Conservation (phyloP, 1,139 yeast genomes). For the Debaryomycetaceae sp. region DNA sequence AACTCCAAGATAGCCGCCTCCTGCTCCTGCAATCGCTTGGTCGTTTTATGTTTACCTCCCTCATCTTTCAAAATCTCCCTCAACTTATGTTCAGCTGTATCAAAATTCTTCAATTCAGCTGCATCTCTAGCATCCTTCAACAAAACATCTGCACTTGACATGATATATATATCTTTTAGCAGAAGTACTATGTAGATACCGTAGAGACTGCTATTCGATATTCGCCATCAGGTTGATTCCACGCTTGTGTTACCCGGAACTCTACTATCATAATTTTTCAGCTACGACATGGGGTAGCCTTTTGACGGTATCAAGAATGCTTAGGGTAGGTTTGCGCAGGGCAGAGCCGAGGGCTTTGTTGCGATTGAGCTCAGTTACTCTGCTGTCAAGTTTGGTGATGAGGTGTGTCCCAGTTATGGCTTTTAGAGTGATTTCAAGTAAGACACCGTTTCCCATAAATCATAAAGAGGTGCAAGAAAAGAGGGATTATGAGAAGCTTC, state of each 20-base stretch:
- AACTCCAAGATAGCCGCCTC: constrained; percentile 63
- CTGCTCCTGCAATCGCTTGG: constrained; percentile 42
- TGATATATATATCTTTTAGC: constrained; percentile 1
- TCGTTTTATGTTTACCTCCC: constrained; percentile 17
- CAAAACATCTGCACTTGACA: constrained; percentile 17
- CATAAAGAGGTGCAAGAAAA: constrained; percentile 24
- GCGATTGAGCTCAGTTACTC: not conserved
- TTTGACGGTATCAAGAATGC: not conserved
- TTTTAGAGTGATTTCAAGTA: not conserved
- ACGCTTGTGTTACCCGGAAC: constrained; percentile 3
- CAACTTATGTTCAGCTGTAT: constrained; percentile 58
- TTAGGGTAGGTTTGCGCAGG: not conserved
- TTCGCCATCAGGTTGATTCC: constrained; percentile 11
- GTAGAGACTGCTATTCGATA: not conserved
- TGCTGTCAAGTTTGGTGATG: not conserved
- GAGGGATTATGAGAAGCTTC: constrained; percentile 21
- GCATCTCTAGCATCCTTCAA: constrained; percentile 61
- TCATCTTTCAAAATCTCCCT: constrained; percentile 33
- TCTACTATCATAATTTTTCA: not conserved
- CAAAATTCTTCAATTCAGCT: constrained; percentile 43
- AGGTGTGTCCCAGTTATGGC: not conserved
- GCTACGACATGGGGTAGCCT: too few relatives aligned
- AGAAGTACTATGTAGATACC: not conserved
- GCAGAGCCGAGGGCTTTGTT: not conserved
- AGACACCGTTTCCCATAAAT: constrained; percentile 30